A percentile compares a stretch with the other conserved stretches of the same genome.
These are phyloP conservation scores for Xylaria sp. DNA, from an alignment of 2,329 filamentous ascomycete species.

Conservation along the genomic window DNA sequence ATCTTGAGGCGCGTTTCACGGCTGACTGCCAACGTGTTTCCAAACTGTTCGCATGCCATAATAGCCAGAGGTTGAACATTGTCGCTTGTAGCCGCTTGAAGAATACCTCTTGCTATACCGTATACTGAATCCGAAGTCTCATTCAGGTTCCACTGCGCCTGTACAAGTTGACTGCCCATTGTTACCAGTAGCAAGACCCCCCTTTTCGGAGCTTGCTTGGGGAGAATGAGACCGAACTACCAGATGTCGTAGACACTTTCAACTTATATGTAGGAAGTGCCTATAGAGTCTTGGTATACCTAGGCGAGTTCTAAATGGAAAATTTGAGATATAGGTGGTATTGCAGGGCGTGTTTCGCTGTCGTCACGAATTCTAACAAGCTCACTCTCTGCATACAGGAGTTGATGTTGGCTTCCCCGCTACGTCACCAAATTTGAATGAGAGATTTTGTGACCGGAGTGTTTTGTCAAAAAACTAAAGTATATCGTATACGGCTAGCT, in stretches of 20 bases:
- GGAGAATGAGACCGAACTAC: neutral
- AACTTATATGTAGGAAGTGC: neutral
- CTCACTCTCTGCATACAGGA: too few relatives aligned
- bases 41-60: conserved; percentile 28
- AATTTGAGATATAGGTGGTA: neutral
- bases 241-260: neutral
- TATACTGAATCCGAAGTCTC: conserved; percentile 13
- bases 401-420: too few relatives aligned
- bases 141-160: conserved; percentile 23
- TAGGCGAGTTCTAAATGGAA: neutral
- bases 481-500: too few relatives aligned
- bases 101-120: conserved; percentile 18
- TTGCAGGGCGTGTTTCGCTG: too few relatives aligned
- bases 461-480: too few relatives aligned
- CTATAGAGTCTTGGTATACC: neutral
- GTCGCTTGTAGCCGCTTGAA: conserved; percentile 26
- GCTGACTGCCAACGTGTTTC: conserved; percentile 28
- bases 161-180: conserved; percentile 16
- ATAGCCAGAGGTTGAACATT: conserved; percentile 30
- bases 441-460: too few relatives aligned
- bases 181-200: neutral
- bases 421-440: too few relatives aligned
- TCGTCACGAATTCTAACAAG: too few relatives aligned
- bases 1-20: conserved; percentile 22
- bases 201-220: neutral